Percentiles rank a stretch among this genome's conserved stretches.
Evolutionary conservation across 2,329 filamentous ascomycete genomes (phyloP).

Genomic region (Fusarium aywerte): DNA sequence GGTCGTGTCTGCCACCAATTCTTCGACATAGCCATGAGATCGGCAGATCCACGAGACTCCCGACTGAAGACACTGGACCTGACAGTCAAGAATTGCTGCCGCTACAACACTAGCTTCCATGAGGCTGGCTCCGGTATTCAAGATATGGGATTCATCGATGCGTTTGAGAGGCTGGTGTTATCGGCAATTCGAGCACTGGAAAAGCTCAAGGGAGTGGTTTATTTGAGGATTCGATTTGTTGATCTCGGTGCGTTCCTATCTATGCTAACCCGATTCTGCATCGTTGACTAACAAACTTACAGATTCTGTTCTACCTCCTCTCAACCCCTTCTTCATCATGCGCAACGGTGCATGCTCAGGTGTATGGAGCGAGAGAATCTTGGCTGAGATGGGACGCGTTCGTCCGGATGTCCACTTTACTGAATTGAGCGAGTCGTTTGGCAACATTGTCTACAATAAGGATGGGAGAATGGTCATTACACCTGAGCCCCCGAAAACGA

Average conservation of each 20-base stretch:
- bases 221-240: slow-evolving; percentile 78
- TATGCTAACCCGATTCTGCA: not conserved
- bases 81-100: slow-evolving; percentile 79
- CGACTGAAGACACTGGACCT: slow-evolving; percentile 74
- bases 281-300: slow-evolving; percentile 31
- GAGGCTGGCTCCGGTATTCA: slow-evolving; percentile 76
- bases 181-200: slow-evolving; percentile 70
- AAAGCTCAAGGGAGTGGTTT: slow-evolving; percentile 67
- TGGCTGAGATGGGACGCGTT: slow-evolving; percentile 67
- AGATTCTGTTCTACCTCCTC: slow-evolving; percentile 75
- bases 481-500: slow-evolving; percentile 64
- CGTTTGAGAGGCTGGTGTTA: slow-evolving; percentile 75
- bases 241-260: slow-evolving; percentile 67
- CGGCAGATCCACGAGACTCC: slow-evolving; percentile 60
- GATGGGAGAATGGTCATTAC: slow-evolving; percentile 68
- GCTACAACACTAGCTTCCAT: slow-evolving; percentile 63
- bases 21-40: slow-evolving; percentile 68
- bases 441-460: slow-evolving; percentile 67
- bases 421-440: slow-evolving; percentile 72
- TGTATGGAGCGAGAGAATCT: slow-evolving; percentile 76
- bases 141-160: slow-evolving; percentile 76
- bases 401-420: slow-evolving; percentile 69
- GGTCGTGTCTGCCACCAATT: slow-evolving; percentile 77
- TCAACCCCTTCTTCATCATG: slow-evolving; percentile 79
- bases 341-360: slow-evolving; percentile 70